Percentiles rank a stretch among this genome's conserved stretches.
Evolutionary conservation across 768 basidiomycete genomes (phyloP).

Genomic region (Calocybe cyanea): DNA sequence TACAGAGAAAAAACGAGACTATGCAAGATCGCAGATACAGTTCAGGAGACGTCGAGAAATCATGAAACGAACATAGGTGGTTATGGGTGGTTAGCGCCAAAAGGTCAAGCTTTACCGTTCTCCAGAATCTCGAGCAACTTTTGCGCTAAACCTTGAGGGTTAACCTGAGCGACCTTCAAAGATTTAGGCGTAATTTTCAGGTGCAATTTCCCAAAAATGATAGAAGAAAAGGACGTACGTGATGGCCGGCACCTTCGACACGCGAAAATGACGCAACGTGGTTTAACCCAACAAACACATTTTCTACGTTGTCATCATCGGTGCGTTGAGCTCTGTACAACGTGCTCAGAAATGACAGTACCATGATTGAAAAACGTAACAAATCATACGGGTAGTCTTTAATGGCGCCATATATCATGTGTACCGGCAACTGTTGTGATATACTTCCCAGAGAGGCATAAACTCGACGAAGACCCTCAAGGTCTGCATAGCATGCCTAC

Average conservation of each 20-base stretch:
- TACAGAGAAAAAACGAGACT: no score
- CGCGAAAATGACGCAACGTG: conserved; percentile 34
- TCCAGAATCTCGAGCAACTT: no score
- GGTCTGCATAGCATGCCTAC: conserved; percentile 43
- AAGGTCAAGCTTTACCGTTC: no score
- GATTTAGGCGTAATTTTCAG: not conserved
- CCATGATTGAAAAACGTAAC: no score
- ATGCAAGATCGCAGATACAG: no score
- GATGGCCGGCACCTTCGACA: conserved; percentile 38
- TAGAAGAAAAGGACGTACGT: conserved; percentile 29
- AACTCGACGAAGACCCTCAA: conserved; percentile 25
- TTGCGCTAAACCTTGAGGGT: conserved; percentile 27
- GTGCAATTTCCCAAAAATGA: no score
- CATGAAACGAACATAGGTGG: no score
- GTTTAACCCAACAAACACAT: conserved; percentile 29
- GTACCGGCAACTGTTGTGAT: conserved; percentile 33
- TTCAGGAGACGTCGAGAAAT: no score
- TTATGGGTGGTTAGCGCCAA: no score
- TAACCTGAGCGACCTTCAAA: conserved; percentile 22
- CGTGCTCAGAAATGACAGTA: no score
- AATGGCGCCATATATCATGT: conserved; percentile 43
- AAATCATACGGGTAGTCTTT: no score
- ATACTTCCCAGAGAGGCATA: conserved; percentile 29
- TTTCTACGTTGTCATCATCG: conserved; percentile 34
- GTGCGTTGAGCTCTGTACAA: conserved; percentile 26